Base-by-base conservation (phyloP, 2,329 filamentous ascomycete species). In the Alternaria brassicae region DNA sequence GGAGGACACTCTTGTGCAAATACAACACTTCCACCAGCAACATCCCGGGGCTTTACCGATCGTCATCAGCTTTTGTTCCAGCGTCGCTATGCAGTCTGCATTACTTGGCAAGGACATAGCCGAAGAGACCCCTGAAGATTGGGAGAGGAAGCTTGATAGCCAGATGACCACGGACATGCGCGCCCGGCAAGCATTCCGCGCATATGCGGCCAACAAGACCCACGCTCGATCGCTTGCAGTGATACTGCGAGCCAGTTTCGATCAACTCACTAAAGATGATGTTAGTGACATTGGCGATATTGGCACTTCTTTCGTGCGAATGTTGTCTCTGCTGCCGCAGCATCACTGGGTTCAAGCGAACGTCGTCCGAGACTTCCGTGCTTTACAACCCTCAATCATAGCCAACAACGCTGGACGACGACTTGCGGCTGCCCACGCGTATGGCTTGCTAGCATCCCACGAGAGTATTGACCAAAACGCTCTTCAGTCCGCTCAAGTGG, bases 101-200 rank as follows among this genome's bases (percentile, higher is more conserved):
- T 77, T 89, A 25, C 58, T 68, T 21, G 73, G 78, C 12, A 80
- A 80, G 12, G 72, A 76, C 1, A 77, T 83, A 13, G 72, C 76
- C 3, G 75, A 84, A 23, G 83, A 85, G 9, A 76, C 92, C 23
- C 90, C 94, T 66, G 88, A 90, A 44, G 91, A 94, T 62, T 98
- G 95, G 95, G 90, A 93, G 73, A 84, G 89, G 44, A 89, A 90
- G 66, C 82, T 98, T 2, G 90, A 93, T 66, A 86, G 88, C 1
- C 83, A 90, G 6, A 82, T 95, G 28, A 85, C 88, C 39, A 91
- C 89, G 5, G 90, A 94, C 70, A 83, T 89, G 58, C 80, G 83
- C 44, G 87, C 87, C 10, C 85, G 91, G 39, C 77, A 83, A 25
- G 83, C 83, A 6, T 83, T 93, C 55, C 85, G 83, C 54, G 70